Conservation (phyloP, 495 filamentous ascomycete genomes). For the Aspergillus funiculosus region DNA sequence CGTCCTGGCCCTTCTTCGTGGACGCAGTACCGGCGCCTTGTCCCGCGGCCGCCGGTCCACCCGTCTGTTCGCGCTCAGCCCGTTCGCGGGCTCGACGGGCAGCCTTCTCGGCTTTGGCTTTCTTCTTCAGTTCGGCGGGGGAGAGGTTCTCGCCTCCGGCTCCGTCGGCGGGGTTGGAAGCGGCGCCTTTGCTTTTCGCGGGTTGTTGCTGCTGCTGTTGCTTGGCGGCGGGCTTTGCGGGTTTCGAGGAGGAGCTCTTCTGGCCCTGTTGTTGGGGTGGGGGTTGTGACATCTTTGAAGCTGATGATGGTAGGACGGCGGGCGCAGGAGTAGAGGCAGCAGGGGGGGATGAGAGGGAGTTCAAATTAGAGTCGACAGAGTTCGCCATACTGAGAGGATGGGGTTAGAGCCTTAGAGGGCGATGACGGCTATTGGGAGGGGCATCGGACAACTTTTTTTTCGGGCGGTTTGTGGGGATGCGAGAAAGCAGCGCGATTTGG, state of each 20-base stretch:
- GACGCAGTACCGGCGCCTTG: conserved; percentile 26
- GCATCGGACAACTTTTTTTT: conserved; percentile 24
- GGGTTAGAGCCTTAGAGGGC: conserved; percentile 19
- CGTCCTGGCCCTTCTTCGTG: conserved; percentile 40
- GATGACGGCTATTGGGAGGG: conserved; percentile 23
- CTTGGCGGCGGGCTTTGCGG: conserved; percentile 31
- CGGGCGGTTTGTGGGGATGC: conserved; percentile 30
- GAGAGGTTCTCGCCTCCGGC: conserved; percentile 47
- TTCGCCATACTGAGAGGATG: conserved; percentile 29
- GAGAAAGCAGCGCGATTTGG: conserved; percentile 17
- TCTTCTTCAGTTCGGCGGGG: conserved; percentile 66
- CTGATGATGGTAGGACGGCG: conserved; percentile 14
- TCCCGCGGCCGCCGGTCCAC: conserved; percentile 1
- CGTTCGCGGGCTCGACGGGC: conserved; percentile 63
- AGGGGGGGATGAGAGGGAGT: conserved; percentile 10
- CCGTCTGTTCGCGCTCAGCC: conserved; percentile 32
- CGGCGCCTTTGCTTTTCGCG: conserved; percentile 25
- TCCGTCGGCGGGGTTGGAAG: conserved; percentile 14
- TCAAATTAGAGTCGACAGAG: conserved; percentile 23
- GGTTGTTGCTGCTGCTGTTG: conserved; percentile 20
- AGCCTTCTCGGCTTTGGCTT: conserved; percentile 72
- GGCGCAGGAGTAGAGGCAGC: conserved; percentile 15
- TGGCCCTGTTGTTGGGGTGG: conserved; percentile 11
- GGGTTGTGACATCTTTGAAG: conserved; percentile 16
- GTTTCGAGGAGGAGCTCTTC: conserved; percentile 27